Evolutionary conservation across 768 basidiomycete species (phyloP), one percentile per base, ranked within the genome.

Genomic region (Trichaptum fuscoviolaceum): DNA sequence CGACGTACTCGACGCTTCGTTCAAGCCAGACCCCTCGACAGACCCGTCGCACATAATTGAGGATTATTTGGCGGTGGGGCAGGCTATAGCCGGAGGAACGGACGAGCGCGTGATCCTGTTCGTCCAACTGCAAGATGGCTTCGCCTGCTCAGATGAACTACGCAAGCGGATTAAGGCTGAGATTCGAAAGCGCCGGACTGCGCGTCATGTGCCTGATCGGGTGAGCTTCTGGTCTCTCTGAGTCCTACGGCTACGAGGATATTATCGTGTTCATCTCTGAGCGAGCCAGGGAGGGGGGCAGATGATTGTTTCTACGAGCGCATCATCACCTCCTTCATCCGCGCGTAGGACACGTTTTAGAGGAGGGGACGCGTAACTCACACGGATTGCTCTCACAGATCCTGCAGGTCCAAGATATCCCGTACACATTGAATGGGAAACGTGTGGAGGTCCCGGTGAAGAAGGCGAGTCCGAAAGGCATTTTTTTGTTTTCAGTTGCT

Each of bases 81-180:
- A 91, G 75, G 82, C 85, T 71, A 85, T 87, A 65, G 83, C 85
- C 60, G 80, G 77, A 24, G 89, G 87, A 17, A 77, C 81, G 17
- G 91, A 93, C 74, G 91, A 93, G 76, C 83, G 89, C 64, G 91
- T 93, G 57, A 77, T 93, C 1, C 75, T 93, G 30, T 93, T 93
- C 73, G 81, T 93, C 66, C 89, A 90, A 77, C 80, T 91, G 58
- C 78, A 79, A 1, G 79, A 80, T 23, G 85, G 83, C 15, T 72
- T 81, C 65, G 72, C 69, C 23, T 78, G 93, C 62, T 81, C 85
- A 36, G 71, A 79, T 10, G 82, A 80, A 23, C 73, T 91, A 68
- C 82, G 83, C 70, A 80, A 81, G 67, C 80, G 80, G 72, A 84
- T 92, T 69, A 87, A 82, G 75, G 73, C 78, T 24, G 85, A 87